Evolutionary conservation across 2,329 filamentous ascomycete genomes (phyloP).

Genomic region (Coleophoma eucalyptorum): DNA sequence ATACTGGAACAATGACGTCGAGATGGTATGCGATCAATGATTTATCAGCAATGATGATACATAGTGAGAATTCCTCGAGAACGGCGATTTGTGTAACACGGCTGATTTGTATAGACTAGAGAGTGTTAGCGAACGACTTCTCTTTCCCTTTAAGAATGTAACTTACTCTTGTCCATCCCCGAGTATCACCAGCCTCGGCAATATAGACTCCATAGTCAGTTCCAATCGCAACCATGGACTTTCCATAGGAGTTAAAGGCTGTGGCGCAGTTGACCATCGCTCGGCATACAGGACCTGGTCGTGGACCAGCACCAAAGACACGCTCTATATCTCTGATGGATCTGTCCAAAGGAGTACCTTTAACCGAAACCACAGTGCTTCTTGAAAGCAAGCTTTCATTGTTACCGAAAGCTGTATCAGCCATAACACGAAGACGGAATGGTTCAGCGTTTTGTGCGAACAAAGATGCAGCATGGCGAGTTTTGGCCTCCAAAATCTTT

Average conservation of each 20-base stretch:
- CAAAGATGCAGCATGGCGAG: slow-evolving; percentile 82
- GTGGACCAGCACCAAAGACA: slow-evolving; percentile 64
- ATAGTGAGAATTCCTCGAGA: slow-evolving; percentile 91
- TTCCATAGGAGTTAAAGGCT: slow-evolving; percentile 79
- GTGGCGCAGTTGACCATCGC: slow-evolving; percentile 91
- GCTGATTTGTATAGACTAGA: slow-evolving; percentile 65
- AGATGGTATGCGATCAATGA: slow-evolving; percentile 90
- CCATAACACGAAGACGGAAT: slow-evolving; percentile 86
- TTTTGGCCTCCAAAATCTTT: slow-evolving; percentile 94
- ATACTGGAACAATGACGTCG: slow-evolving; percentile 71
- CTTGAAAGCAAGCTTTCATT: slow-evolving; percentile 60
- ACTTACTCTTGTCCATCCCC: slow-evolving; percentile 84
- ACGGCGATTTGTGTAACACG: slow-evolving; percentile 91
- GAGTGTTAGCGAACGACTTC: slow-evolving; percentile 11
- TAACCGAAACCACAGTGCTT: slow-evolving; percentile 68
- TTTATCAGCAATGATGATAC: slow-evolving; percentile 87
- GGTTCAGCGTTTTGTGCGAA: slow-evolving; percentile 93
- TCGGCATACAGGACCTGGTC: slow-evolving; percentile 75
- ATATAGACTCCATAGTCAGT: slow-evolving; percentile 94
- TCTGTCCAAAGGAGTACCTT: slow-evolving; percentile 85
- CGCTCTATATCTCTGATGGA: slow-evolving; percentile 87
- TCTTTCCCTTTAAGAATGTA: background rate
- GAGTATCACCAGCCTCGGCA: slow-evolving; percentile 81
- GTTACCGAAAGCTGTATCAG: slow-evolving; percentile 86
- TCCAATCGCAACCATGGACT: slow-evolving; percentile 86